Conservation (phyloP, 2,329 filamentous ascomycete genomes). For the Orbilia ellipsospora region DNA sequence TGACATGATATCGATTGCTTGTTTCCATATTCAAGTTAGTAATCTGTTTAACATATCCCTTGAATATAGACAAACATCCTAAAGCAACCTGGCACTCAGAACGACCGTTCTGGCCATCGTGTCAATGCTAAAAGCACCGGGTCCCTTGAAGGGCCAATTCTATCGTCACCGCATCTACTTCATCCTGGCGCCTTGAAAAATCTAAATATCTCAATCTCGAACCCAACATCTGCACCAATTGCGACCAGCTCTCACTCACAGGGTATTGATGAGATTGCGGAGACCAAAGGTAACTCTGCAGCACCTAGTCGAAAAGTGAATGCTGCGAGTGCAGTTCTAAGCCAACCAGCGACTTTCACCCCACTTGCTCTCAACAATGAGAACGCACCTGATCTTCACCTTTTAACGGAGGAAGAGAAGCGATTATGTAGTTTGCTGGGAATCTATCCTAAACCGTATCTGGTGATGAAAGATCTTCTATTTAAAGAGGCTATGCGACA, state of each 20-base stretch:
- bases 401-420: slow-evolving; percentile 83
- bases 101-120: slow-evolving; percentile 66
- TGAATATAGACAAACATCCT: slow-evolving; percentile 49
- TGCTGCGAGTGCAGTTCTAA: slow-evolving; percentile 48
- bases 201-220: slow-evolving; percentile 47
- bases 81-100: slow-evolving; percentile 64
- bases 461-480: slow-evolving; percentile 94
- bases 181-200: slow-evolving; percentile 39
- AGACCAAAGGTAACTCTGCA: slow-evolving; percentile 14
- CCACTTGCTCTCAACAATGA: slow-evolving; percentile 78
- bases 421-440: slow-evolving; percentile 86
- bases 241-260: slow-evolving; percentile 38
- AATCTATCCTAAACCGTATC: slow-evolving; percentile 91
- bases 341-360: slow-evolving; percentile 44
- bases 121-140: slow-evolving; percentile 47
- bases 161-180: slow-evolving; percentile 52
- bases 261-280: slow-evolving; percentile 16
- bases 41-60: slow-evolving; percentile 33
- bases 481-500: slow-evolving; percentile 89
- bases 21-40: neutral
- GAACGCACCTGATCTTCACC: slow-evolving; percentile 81
- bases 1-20: neutral
- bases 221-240: slow-evolving; percentile 52
- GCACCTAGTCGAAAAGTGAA: slow-evolving; percentile 31
- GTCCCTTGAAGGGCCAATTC: slow-evolving; percentile 44